Conservation (phyloP, 139 green algal species). For the Penium margaritaceum region DNA sequence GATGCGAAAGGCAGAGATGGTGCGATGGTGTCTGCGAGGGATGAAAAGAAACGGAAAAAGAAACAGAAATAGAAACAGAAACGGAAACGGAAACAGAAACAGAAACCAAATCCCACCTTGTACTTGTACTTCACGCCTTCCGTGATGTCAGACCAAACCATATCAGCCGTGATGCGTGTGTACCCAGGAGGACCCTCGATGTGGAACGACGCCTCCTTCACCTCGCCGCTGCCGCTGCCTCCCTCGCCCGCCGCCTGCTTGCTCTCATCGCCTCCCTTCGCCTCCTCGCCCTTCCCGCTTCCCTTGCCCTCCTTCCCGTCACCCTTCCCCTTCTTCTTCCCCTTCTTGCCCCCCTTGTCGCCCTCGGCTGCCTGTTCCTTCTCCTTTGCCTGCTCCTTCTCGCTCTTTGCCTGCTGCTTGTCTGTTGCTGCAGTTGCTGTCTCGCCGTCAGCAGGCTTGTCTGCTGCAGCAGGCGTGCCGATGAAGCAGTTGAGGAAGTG, state of each 20-base stretch:
- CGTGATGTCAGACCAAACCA: slow-evolving; percentile 40
- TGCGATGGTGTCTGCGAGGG: no score
- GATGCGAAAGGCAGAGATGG: no score
- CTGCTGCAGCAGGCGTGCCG: slow-evolving; percentile 23
- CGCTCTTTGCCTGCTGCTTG: neutral
- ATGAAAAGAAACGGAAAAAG: no score
- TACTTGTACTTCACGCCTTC: slow-evolving; percentile 43
- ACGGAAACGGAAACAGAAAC: neutral
- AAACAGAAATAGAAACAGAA: no score
- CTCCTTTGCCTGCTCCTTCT: slow-evolving; percentile 5
- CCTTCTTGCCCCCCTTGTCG: slow-evolving; percentile 8
- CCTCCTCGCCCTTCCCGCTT: neutral
- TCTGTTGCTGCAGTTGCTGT: neutral
- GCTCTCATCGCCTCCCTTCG: slow-evolving; percentile 6
- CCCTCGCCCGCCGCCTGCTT: neutral
- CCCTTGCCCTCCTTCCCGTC: neutral
- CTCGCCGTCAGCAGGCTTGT: no score
- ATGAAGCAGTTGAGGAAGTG: slow-evolving; percentile 50
- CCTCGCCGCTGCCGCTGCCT: neutral
- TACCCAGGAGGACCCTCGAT: slow-evolving; percentile 25
- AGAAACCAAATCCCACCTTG: slow-evolving; percentile 16
- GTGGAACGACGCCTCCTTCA: slow-evolving; percentile 1
- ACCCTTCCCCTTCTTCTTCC: slow-evolving; percentile 25
- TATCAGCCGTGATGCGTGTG: slow-evolving; percentile 37
- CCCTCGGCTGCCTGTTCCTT: no score